Conservation (phyloP, 2,329 filamentous ascomycete species). For the Cordyceps pruinosa region DNA sequence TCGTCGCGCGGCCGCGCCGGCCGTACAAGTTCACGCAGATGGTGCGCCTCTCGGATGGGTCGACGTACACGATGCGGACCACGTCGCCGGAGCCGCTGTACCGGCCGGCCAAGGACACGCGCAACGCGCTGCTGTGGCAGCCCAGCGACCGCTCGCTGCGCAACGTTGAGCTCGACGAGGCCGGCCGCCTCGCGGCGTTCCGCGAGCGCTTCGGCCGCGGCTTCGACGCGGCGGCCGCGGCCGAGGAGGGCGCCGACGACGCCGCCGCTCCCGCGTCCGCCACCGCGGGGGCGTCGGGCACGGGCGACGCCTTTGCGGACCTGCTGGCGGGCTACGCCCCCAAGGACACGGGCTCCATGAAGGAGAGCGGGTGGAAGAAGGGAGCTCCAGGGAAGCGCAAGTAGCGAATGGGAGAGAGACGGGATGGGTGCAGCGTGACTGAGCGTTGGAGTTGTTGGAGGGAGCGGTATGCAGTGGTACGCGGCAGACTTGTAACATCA, state of each 20-base stretch:
- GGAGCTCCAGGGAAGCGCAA: slow-evolving; percentile 27
- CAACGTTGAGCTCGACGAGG: slow-evolving; percentile 93
- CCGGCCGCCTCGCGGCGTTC: slow-evolving; percentile 81
- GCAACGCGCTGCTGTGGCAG: slow-evolving; percentile 89
- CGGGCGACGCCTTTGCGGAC: slow-evolving; percentile 36
- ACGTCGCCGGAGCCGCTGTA: slow-evolving; percentile 61
- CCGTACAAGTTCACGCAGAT: slow-evolving; percentile 98
- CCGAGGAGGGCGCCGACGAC: slow-evolving; percentile 20
- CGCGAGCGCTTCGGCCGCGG: slow-evolving; percentile 73
- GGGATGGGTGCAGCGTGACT: neutral
- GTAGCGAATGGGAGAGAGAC: slow-evolving; percentile 30
- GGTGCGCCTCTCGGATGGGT: slow-evolving; percentile 85
- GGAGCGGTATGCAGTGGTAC: neutral
- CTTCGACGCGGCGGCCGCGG: slow-evolving; percentile 59
- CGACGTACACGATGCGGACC: slow-evolving; percentile 72
- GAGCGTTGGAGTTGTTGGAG: neutral
- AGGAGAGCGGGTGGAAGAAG: slow-evolving; percentile 34
- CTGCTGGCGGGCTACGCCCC: slow-evolving; percentile 45
- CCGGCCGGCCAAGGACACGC: slow-evolving; percentile 67
- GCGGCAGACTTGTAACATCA: slow-evolving; percentile 5
- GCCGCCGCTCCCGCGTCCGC: slow-evolving; percentile 22
- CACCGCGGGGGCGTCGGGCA: slow-evolving; percentile 17
- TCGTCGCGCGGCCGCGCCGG: slow-evolving; percentile 79
- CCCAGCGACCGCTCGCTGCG: slow-evolving; percentile 71
- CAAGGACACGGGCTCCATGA: slow-evolving; percentile 29